Percentiles rank a stretch among this genome's conserved stretches.
Conservation (phyloP, 176 grass and related monocot species). For the Triticum monococcum region DNA sequence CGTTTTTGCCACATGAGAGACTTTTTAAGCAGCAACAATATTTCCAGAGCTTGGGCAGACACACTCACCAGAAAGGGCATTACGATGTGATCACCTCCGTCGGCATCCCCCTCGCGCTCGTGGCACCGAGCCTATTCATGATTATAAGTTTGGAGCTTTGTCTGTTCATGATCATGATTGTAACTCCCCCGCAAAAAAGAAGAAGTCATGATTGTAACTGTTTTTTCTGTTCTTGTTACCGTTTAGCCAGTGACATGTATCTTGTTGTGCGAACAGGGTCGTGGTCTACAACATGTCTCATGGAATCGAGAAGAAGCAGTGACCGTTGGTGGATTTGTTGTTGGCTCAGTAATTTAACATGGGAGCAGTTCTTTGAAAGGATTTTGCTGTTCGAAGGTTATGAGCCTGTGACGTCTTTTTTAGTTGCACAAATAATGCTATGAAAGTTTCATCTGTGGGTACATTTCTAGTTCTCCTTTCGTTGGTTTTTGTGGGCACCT, state of each 20-base stretch:
- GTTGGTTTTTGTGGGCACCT: conserved; percentile 1
- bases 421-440: conserved; percentile 8
- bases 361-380: not conserved
- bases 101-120: conserved; percentile 59
- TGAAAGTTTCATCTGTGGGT: not conserved
- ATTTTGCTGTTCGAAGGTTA: not conserved
- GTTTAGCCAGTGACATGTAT: not conserved
- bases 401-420: not conserved
- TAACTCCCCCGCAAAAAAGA: too few relatives aligned
- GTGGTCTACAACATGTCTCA: conserved; percentile 65
- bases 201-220: too few relatives aligned
- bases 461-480: not conserved
- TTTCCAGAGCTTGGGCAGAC: conserved; percentile 56
- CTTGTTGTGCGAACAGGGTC: conserved; percentile 36
- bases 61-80: conserved; percentile 63
- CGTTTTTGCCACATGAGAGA: conserved; percentile 49
- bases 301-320: conserved; percentile 57
- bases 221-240: too few relatives aligned
- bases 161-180: too few relatives aligned
- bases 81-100: conserved; percentile 56
- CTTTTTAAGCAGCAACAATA: conserved; percentile 51
- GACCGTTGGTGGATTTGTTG: not conserved
- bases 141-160: too few relatives aligned
- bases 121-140: conserved; percentile 17
- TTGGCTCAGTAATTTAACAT: not conserved